These are phyloP conservation scores for Thyridium curvatum DNA, from an alignment of 2,329 filamentous ascomycete genomes.

Conservation along the genomic window DNA sequence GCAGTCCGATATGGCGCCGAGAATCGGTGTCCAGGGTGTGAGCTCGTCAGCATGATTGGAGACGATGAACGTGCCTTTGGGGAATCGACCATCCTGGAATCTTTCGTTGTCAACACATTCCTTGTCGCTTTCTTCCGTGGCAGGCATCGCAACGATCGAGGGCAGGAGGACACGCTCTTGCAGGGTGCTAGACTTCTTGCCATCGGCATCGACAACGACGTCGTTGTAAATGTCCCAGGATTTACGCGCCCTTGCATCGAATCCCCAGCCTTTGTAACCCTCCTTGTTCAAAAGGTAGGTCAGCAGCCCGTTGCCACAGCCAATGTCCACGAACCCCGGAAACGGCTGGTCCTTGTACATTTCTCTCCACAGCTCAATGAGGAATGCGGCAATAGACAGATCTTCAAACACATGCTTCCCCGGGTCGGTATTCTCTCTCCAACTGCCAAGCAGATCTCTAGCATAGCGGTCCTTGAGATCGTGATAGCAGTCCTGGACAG, in stretches of 20 bases:
- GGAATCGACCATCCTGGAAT: slow-evolving; percentile 60
- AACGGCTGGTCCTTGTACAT: slow-evolving; percentile 66
- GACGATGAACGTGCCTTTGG: slow-evolving; percentile 77
- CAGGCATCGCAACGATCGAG: slow-evolving; percentile 22
- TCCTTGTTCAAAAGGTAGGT: slow-evolving; percentile 76
- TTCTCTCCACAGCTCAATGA: slow-evolving; percentile 83
- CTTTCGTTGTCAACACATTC: slow-evolving; percentile 11
- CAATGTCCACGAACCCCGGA: slow-evolving; percentile 91
- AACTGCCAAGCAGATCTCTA: slow-evolving; percentile 59
- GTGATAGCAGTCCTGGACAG: slow-evolving; percentile 77
- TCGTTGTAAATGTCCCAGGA: slow-evolving; percentile 71
- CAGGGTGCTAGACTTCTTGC: slow-evolving; percentile 22
- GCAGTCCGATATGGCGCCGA: slow-evolving; percentile 67
- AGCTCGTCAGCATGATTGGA: slow-evolving; percentile 97
- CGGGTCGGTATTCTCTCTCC: slow-evolving; percentile 84
- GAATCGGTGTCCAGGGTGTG: slow-evolving; percentile 89
- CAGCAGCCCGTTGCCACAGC: slow-evolving; percentile 89
- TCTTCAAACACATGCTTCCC: slow-evolving; percentile 95
- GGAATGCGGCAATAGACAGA: slow-evolving; percentile 80
- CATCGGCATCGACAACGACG: slow-evolving; percentile 9
- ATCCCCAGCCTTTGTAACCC: slow-evolving; percentile 81
- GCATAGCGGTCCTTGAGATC: slow-evolving; percentile 76
- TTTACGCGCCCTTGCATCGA: slow-evolving; percentile 80
- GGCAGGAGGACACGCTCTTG: slow-evolving; percentile 44
- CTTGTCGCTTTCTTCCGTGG: slow-evolving; percentile 9